Base-by-base conservation (phyloP, 805 yeast species). In the Suhomyces vadensis region DNA sequence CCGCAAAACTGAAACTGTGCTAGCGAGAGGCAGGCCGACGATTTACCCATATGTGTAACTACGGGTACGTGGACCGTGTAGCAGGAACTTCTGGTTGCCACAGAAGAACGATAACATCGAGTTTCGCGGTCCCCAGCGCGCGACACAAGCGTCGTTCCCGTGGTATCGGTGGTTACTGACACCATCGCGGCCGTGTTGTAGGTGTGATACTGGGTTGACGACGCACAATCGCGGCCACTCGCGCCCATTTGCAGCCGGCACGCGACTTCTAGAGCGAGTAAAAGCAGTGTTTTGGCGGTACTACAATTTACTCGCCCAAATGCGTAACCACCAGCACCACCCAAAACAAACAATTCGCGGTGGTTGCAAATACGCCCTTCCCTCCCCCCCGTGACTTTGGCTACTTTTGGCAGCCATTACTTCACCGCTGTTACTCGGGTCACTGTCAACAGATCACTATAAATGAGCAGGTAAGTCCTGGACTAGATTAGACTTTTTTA, bases 311-410 rank as follows among this genome's bases (percentile, higher is more conserved):
- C 47, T 19, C 51, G 5, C 35, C 26, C 2, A 22, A 39, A 29
- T 39, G 49, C 35, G 51, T 40, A 48, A 33, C 25, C 26, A 6
- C 6, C 20, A 23, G 20, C 39, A 31, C 41, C 23, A 14, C 23
- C 39, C 13, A 33, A 10, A 33, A 33, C 37, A 33, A 19, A 33
- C 37, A 33, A 33, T 11, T 11, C 37, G 37, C 22, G 24, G 24
- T 20, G 10, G n/a, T 19, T 10, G 19, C 21, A 19, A 23, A 42
- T 36, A 56, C 80, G 75, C 46, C 70, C 65, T 48, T 37, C 20
- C 43, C 26, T 24, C 43, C 13, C 39, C 22, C 14, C 27, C 22
- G 31, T 27, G 31, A 19, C 36, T 21, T 33, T 14, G 26, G 17
- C 10, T 14, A 29, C n/a, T 10, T 11, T 14, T 20, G 23, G 24